Base-by-base conservation (phyloP, 169 alveolate species). In the Plasmodium sp. region DNA sequence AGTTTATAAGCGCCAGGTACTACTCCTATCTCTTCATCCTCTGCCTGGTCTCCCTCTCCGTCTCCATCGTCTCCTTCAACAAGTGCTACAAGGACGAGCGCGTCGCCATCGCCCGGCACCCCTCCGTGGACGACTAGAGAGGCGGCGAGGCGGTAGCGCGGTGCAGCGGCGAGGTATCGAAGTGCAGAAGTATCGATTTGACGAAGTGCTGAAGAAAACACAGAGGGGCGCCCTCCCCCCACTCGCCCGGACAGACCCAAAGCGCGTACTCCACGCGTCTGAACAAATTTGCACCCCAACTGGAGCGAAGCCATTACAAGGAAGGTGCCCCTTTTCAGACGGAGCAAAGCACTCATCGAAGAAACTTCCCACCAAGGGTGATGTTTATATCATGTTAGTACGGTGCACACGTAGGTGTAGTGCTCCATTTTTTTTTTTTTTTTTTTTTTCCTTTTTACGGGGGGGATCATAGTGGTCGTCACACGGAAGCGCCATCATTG, bases 1-100 rank as follows among this genome's bases (percentile, higher is more conserved):
- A 90, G 73, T 90, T 81, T 18, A 16, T 67, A 12, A 41, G 34
- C 33, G 62, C 7, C 1, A 54, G 34, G 16, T 16, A 81, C 39
- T 58, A 90, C n/a, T 22, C 80, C 48, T 90, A 90, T 27, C 39
- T 90, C 14, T 90, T 90, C 54, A 80, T 90, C 48, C 27, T 56
- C 0, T 80, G 82, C 48, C 12, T 90, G 18, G 27, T 90, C 45
- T 90, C 91, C 18, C 31, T 33, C 9, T 58, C 36, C 27, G 3
- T 41, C 1, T 90, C 94, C 51, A 41, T 90, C 48, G 16, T 90
- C 14, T 72, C 36, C 71, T 51, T 81, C 39, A 81, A 27, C 54
- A 62, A 27, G 7, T 80, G 67, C 22, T 81, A 71, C 34, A 39
- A 43, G 18, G 84, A 90, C 2, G 81, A 77, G 36, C 22, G 33